phyloP scores from a whole-genome alignment of 2,329 filamentous ascomycete species.

The Botrytis byssoidea region DNA sequence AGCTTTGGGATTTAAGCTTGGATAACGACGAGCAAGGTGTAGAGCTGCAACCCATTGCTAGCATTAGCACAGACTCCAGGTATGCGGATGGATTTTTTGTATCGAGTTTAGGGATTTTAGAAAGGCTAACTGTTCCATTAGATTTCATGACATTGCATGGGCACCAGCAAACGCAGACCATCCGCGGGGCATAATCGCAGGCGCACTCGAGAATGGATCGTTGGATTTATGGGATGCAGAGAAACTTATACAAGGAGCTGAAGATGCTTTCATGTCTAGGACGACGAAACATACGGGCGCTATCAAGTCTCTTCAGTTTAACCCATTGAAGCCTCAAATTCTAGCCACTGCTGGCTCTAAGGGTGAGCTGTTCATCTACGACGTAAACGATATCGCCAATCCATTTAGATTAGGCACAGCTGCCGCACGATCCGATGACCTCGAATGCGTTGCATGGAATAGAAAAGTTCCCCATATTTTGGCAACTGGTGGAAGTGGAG shows the following conservation, averaged over 20 bases:
- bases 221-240: constrained; percentile 91
- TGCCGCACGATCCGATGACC: constrained; percentile 86
- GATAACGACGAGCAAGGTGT: constrained; percentile 72
- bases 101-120: constrained; percentile 4
- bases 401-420: constrained; percentile 86
- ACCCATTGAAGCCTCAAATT: constrained; percentile 85
- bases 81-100: constrained; percentile 44
- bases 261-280: constrained; percentile 79
- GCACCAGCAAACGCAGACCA: constrained; percentile 75
- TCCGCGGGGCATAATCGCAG: constrained; percentile 86
- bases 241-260: constrained; percentile 56
- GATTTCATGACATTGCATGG: constrained; percentile 98
- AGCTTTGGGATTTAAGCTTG: constrained; percentile 91
- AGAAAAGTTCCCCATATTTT: constrained; percentile 96
- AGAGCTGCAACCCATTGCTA: constrained; percentile 82
- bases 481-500: constrained; percentile 87
- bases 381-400: constrained; percentile 84
- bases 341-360: constrained; percentile 91
- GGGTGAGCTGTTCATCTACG: constrained; percentile 94
- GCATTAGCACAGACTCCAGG: constrained; percentile 86
- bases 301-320: constrained; percentile 95
- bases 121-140: constrained; percentile 42
- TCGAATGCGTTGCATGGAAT: constrained; percentile 98
- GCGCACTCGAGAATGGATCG: constrained; percentile 90
- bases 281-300: constrained; percentile 88